Evolutionary conservation across 2,329 filamentous ascomycete genomes (phyloP), one percentile per base, ranked within the genome.

Genomic region (Fusarium armeniacum): DNA sequence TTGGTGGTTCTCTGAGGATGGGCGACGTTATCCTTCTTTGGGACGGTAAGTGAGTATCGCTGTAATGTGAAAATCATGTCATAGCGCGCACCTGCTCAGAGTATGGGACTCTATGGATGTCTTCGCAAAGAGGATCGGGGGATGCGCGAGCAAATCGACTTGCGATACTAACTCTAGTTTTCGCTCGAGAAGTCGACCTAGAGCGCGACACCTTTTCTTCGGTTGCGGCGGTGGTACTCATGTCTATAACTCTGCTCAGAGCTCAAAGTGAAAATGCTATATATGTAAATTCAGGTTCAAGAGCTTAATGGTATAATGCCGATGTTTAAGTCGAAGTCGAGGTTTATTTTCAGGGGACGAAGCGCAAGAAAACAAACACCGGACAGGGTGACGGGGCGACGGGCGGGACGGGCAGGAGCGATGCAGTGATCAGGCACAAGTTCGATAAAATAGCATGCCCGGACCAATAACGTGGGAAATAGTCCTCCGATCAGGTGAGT

Each of bases 161-260:
- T 43, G 28, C 26, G 6, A 56, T 47, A 11, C 26, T 47, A 20
- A 44, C 30, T 30, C 30, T 58, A 20, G n/a, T 32, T 16, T 43
- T 45, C 24, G 20, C 11, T n/a, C 22, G 43, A 16, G 58, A n/a
- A 10, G 52, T 24, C 18, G 10, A 33, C 8, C 26, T 44, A 44
- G 35, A 15, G 28, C n/a, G 49, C 35, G 22, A 16, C 30, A 50
- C 47, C 26, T 45, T 33, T n/a, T 45, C 36, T 26, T 26, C 24
- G 20, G 26, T 41, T 18, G 47, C 47, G 13, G 43, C 38, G 24
- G 40, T 20, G 10, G 41, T n/a, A 26, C 26, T 45, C 63, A 67
- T 67, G 11, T 41, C 32, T 10, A 28, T 10, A 28, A 41, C 18
- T 28, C 35, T 41, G 7, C 18, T 28, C 30, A 20, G 35, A 28